Evolutionary conservation across 208 protist species (phyloP).

Genomic region (Trypanosoma theileri): DNA sequence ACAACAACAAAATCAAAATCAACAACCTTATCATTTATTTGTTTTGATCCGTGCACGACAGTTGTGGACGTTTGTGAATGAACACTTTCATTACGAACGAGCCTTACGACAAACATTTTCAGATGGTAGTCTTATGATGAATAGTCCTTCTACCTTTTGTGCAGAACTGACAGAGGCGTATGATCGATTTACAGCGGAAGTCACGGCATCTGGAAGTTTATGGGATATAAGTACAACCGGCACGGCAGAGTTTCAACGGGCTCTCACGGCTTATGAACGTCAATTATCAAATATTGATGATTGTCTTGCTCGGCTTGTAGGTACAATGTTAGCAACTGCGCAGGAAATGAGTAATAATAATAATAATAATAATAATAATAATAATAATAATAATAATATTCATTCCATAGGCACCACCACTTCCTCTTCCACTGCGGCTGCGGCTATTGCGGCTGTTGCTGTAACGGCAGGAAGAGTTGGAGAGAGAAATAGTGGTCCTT

Average conservation of each 20-base stretch:
- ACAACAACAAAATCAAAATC: slow-evolving; percentile 16
- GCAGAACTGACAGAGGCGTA: slow-evolving; percentile 44
- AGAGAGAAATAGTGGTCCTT: slow-evolving; percentile 3
- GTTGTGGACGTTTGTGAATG: slow-evolving; percentile 32
- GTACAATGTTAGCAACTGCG: slow-evolving; percentile 58
- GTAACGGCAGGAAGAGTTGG: background rate
- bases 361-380: slow-evolving; percentile 7
- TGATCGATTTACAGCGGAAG: slow-evolving; percentile 24
- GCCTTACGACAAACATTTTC: slow-evolving; percentile 12
- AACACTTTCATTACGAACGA: slow-evolving; percentile 32
- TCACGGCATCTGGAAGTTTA: slow-evolving; percentile 2
- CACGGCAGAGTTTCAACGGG: slow-evolving; percentile 42
- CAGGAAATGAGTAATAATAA: slow-evolving; percentile 35
- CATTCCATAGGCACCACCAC: background rate
- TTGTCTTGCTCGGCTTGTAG: slow-evolving; percentile 61
- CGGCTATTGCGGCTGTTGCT: background rate
- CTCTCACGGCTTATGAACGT: slow-evolving; percentile 43
- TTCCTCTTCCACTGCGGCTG: background rate
- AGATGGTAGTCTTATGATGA: slow-evolving; percentile 11
- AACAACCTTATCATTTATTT: slow-evolving; percentile 10
- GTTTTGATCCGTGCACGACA: slow-evolving; percentile 15
- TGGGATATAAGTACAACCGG: slow-evolving; percentile 51
- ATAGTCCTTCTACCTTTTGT: slow-evolving; percentile 33
- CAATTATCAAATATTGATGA: slow-evolving; percentile 60
- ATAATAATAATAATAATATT: background rate